phyloP scores from a whole-genome alignment of 2,329 filamentous ascomycete species.

The Scedosporium minutisporum region DNA sequence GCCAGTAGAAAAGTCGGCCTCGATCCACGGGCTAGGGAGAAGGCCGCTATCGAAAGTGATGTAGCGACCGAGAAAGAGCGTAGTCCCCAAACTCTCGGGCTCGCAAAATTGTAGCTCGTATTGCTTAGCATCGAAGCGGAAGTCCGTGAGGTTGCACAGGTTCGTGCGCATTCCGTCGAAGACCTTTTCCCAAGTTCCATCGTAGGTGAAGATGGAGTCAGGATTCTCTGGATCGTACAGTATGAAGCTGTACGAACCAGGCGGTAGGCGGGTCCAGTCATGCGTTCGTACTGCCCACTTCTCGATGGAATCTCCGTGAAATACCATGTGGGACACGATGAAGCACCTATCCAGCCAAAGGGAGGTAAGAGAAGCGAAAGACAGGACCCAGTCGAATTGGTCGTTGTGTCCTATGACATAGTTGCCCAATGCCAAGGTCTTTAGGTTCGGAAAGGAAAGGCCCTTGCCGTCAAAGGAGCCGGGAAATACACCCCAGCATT shows the following conservation, averaged over 20 bases:
- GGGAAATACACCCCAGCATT: conserved; percentile 13
- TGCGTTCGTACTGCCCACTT: not conserved
- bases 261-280: conserved; percentile 10
- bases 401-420: conserved; percentile 12
- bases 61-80: not conserved
- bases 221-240: not conserved
- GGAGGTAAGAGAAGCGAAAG: conserved; percentile 4
- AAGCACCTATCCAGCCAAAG: conserved; percentile 10
- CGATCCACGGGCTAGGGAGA: not conserved
- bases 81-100: not conserved
- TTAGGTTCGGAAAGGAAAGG: conserved; percentile 13
- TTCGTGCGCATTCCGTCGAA: conserved; percentile 12
- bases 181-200: conserved; percentile 13
- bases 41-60: not conserved
- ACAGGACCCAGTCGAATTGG: conserved; percentile 17
- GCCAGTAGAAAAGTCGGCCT: not conserved
- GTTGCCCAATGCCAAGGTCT: conserved; percentile 9
- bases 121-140: conserved; percentile 6
- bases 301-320: not conserved
- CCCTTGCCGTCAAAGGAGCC: conserved; percentile 13
- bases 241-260: not conserved
- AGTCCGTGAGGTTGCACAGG: conserved; percentile 11
- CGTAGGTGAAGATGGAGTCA: conserved; percentile 5
- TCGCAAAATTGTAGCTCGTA: not conserved
- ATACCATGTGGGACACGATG: conserved; percentile 8